phyloP scores from a whole-genome alignment of 2,329 filamentous ascomycete genomes.

The Podosphaera aphanis region DNA sequence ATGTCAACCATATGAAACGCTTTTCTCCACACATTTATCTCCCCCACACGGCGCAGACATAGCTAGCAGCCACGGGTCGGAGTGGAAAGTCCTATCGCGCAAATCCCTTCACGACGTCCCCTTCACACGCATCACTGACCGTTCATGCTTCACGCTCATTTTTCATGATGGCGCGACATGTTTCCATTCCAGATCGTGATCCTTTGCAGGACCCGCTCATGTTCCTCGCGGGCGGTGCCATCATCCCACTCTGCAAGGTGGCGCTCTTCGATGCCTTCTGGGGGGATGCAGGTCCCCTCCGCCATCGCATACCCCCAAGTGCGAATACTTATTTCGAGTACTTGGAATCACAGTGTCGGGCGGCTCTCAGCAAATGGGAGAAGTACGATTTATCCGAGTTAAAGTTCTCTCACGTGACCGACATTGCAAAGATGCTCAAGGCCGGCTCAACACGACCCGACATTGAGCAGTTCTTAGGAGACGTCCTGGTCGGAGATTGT shows the following conservation, averaged over 20 bases:
- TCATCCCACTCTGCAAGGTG: slow-evolving; percentile 3
- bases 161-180: slow-evolving; percentile 1
- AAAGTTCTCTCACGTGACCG: slow-evolving; percentile 2
- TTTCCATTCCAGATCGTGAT: slow-evolving; percentile 2
- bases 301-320: background rate
- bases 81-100: background rate
- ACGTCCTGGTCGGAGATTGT: background rate
- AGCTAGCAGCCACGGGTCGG: slow-evolving; percentile 1
- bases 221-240: slow-evolving; percentile 2
- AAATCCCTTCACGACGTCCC: background rate
- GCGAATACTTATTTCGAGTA: slow-evolving; percentile 2
- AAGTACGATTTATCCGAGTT: slow-evolving; percentile 3
- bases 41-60: background rate
- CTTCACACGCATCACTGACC: background rate
- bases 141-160: background rate
- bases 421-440: slow-evolving; percentile 1
- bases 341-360: slow-evolving; percentile 1
- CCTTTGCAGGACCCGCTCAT: slow-evolving; percentile 3
- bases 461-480: slow-evolving; percentile 1
- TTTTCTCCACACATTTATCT: background rate
- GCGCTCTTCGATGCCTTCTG: slow-evolving; percentile 2
- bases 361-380: slow-evolving; percentile 1
- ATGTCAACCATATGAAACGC: background rate
- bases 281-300: slow-evolving; percentile 1
- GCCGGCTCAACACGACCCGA: slow-evolving; percentile 1